Percentiles rank a stretch among this genome's conserved stretches.
These are phyloP conservation scores for Malassezia brasiliensis DNA, from an alignment of 1,284 basidiomycete genomes.

Conservation along the genomic window DNA sequence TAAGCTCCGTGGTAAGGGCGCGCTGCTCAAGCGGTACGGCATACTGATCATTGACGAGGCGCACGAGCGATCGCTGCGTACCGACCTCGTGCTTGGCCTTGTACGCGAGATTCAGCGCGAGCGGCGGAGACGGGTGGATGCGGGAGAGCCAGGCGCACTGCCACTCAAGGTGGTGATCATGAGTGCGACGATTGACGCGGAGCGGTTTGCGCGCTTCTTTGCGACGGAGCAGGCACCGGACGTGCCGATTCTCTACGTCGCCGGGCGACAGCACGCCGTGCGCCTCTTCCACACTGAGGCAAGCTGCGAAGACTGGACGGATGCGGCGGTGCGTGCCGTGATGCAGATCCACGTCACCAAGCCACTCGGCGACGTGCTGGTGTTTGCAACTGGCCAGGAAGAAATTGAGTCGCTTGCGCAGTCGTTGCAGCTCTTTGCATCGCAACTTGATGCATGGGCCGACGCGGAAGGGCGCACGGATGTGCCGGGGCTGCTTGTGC, in stretches of 20 bases:
- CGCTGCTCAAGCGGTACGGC: constrained; percentile 69
- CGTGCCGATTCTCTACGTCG: constrained; percentile 75
- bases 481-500: constrained; percentile 29
- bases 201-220: constrained; percentile 84
- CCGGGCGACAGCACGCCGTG: constrained; percentile 88
- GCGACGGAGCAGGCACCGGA: constrained; percentile 53
- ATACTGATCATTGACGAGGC: constrained; percentile 91
- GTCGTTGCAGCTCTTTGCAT: constrained; percentile 26
- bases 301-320: constrained; percentile 73
- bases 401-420: constrained; percentile 75
- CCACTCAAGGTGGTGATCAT: constrained; percentile 82
- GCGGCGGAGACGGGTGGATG: constrained; percentile 35
- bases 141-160: constrained; percentile 39
- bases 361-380: constrained; percentile 75
- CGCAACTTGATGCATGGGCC: constrained; percentile 32
- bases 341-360: constrained; percentile 77
- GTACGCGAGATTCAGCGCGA: constrained; percentile 57
- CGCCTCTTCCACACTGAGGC: constrained; percentile 56
- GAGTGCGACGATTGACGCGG: constrained; percentile 92
- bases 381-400: constrained; percentile 94
- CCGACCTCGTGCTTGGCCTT: constrained; percentile 84
- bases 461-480: constrained; percentile 18
- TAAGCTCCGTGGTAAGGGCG: neutral
- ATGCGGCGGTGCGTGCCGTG: constrained; percentile 77
- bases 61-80: constrained; percentile 87